Conservation (phyloP, 2,329 filamentous ascomycete genomes). For the Ceratocystis huliohia region DNA sequence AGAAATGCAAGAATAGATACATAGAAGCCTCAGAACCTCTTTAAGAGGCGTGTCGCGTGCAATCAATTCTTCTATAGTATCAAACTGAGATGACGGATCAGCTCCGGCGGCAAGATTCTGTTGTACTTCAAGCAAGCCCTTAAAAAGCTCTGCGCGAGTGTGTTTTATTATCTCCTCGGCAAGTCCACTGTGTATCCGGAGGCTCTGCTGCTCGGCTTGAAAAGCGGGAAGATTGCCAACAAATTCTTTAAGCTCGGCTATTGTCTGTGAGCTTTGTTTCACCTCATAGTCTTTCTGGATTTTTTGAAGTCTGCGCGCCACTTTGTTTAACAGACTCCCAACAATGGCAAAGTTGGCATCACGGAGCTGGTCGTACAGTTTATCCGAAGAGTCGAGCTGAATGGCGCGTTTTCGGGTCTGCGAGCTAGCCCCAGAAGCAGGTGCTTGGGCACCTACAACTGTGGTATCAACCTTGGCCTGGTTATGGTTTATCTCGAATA, state of each 20-base stretch:
- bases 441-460: conserved; percentile 58
- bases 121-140: conserved; percentile 78
- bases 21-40: conserved; percentile 74
- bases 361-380: conserved; percentile 73
- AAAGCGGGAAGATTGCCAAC: conserved; percentile 87
- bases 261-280: conserved; percentile 74
- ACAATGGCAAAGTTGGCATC: conserved; percentile 95
- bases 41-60: conserved; percentile 67
- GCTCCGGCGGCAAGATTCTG: conserved; percentile 87
- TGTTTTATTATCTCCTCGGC: conserved; percentile 93
- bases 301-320: conserved; percentile 68
- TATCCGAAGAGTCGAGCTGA: conserved; percentile 76
- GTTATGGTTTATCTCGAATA: conserved; percentile 83
- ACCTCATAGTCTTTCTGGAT: conserved; percentile 85
- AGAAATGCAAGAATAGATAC: conserved; percentile 79
- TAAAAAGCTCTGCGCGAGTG: conserved; percentile 81
- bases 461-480: conserved; percentile 87
- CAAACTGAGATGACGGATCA: conserved; percentile 79
- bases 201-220: conserved; percentile 81
- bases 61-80: conserved; percentile 88
- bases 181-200: conserved; percentile 83
- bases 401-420: conserved; percentile 72
- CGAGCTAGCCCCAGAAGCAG: conserved; percentile 45
- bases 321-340: conserved; percentile 75
- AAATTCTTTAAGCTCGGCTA: conserved; percentile 84